phyloP scores from a whole-genome alignment of 202 grass and related monocot genomes.

The Sporobolus alterniflorus region DNA sequence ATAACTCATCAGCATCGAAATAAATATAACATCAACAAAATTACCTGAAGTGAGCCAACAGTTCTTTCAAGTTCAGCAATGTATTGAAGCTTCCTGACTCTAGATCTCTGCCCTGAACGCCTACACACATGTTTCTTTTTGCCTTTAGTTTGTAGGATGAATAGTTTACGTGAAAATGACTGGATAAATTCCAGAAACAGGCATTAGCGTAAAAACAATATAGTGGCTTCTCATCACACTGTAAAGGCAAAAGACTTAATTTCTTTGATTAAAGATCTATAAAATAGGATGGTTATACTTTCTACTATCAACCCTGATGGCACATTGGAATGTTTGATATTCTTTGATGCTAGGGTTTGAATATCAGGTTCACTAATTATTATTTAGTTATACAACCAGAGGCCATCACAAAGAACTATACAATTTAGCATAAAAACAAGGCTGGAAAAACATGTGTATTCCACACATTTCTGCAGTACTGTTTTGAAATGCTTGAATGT shows the following conservation, averaged over 20 bases:
- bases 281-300: too few species aligned
- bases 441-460: background rate
- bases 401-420: background rate
- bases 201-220: background rate
- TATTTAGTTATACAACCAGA: background rate
- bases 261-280: too few species aligned
- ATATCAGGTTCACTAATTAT: too few species aligned
- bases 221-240: background rate
- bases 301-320: background rate
- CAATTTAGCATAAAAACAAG: background rate
- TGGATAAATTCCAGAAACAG: background rate
- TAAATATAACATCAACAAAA: slow-evolving; percentile 18
- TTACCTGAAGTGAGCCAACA: slow-evolving; percentile 91
- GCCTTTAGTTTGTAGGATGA: background rate
- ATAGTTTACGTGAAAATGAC: slow-evolving; percentile 2
- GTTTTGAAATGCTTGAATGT: slow-evolving; percentile 20
- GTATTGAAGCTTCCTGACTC: slow-evolving; percentile 95
- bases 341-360: background rate
- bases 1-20: background rate
- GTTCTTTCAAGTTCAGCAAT: slow-evolving; percentile 96
- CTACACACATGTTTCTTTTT: slow-evolving; percentile 49
- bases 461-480: background rate
- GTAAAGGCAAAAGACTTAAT: too few species aligned
- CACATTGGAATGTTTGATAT: background rate
- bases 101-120: slow-evolving; percentile 96